phyloP scores from a whole-genome alignment of 2,329 filamentous ascomycete genomes.

The Tolypocladium inflatum region DNA sequence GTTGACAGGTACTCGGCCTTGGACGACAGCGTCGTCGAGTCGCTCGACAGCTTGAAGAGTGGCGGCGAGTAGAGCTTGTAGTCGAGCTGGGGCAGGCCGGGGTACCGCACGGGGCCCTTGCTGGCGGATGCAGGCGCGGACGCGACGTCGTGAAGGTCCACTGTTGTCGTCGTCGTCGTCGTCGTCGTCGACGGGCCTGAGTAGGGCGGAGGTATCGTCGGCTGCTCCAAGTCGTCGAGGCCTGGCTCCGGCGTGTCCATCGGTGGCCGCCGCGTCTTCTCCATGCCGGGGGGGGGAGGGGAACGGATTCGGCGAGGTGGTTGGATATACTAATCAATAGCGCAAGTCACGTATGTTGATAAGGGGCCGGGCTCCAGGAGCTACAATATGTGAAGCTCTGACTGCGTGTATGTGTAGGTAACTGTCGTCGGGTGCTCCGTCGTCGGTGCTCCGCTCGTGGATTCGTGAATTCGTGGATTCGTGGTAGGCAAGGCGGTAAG shows the following conservation, averaged over 20 bases:
- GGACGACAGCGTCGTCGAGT: conserved; percentile 37
- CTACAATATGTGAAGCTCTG: not conserved
- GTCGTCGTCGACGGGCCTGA: not conserved
- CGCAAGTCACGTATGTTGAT: not conserved
- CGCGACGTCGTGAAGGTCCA: not conserved
- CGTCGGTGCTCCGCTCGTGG: not conserved
- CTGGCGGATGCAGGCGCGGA: not conserved
- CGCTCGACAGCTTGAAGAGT: conserved; percentile 39
- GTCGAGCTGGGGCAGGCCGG: conserved; percentile 38
- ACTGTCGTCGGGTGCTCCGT: not conserved
- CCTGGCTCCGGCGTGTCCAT: not conserved
- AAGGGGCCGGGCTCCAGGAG: not conserved
- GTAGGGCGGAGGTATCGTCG: not conserved
- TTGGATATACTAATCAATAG: not conserved
- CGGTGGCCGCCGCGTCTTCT: not conserved
- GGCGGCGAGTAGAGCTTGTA: conserved; percentile 44
- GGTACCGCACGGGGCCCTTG: conserved; percentile 25
- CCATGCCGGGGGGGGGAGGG: not conserved
- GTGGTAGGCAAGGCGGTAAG: too few species aligned
- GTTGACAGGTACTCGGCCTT: conserved; percentile 38
- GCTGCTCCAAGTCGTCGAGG: not conserved
- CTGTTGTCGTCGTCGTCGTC: not conserved
- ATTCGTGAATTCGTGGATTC: not conserved
- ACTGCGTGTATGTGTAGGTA: not conserved
- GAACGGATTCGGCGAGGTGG: not conserved